These are phyloP conservation scores for Cucurbita ficifolia DNA, from an alignment of 306 rosid genomes.

Conservation along the genomic window DNA sequence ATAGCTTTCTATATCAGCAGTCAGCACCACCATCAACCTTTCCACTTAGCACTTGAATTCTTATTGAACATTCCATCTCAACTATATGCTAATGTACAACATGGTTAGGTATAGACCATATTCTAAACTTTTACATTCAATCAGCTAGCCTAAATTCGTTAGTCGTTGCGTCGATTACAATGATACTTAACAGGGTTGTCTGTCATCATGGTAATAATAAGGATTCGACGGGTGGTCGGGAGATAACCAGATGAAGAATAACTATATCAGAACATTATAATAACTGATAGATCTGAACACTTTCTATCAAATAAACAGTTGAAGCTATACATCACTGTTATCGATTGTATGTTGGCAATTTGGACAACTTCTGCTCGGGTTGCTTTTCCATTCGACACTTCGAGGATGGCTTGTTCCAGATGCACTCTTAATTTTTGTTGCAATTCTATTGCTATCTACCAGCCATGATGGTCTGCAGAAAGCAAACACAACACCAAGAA, in stretches of 20 bases:
- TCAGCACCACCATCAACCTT: background rate
- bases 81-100: background rate
- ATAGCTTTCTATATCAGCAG: background rate
- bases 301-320: background rate
- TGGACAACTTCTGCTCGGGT: conserved; percentile 71
- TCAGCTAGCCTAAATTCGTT: background rate
- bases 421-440: conserved; percentile 76
- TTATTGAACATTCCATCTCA: background rate
- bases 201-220: background rate
- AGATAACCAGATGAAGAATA: background rate
- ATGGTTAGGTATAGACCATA: background rate
- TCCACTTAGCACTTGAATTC: background rate
- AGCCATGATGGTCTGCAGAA: conserved; percentile 9
- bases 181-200: background rate
- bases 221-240: background rate
- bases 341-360: conserved; percentile 55
- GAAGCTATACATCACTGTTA: conserved; percentile 54
- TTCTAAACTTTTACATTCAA: background rate
- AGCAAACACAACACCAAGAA: background rate
- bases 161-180: background rate
- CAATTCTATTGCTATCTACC: conserved; percentile 63
- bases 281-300: background rate
- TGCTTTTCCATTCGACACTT: conserved; percentile 50
- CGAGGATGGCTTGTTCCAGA: conserved; percentile 34
- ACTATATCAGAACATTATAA: background rate